These are phyloP conservation scores for Cyclotella sp. DNA, from an alignment of 108 stramenopile genomes.

Conservation along the genomic window DNA sequence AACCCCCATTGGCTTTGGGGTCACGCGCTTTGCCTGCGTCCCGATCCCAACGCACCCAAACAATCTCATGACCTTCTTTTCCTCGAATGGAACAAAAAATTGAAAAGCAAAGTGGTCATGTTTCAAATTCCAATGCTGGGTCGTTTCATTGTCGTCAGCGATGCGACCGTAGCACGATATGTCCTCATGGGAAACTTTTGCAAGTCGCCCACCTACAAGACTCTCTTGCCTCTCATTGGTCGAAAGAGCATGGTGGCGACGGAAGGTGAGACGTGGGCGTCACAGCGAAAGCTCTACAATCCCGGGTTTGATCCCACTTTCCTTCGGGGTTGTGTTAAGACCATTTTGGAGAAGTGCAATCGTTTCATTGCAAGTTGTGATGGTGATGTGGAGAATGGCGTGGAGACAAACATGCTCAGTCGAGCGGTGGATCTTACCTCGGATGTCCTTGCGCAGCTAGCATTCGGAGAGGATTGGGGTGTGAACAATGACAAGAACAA, in stretches of 20 bases:
- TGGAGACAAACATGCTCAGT: slow-evolving; percentile 30
- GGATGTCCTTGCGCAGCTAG: slow-evolving; percentile 46
- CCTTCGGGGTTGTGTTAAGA: slow-evolving; percentile 14
- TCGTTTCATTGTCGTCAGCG: slow-evolving; percentile 33
- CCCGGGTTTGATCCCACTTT: slow-evolving; percentile 46
- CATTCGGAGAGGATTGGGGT: slow-evolving; percentile 54
- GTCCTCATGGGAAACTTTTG: slow-evolving; percentile 15
- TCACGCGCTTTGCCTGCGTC: slow-evolving; percentile 24
- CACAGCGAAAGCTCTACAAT: slow-evolving; percentile 37
- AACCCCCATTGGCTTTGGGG: slow-evolving; percentile 29
- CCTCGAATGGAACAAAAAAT: slow-evolving; percentile 30
- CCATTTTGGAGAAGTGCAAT: slow-evolving; percentile 37
- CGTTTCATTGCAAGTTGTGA: slow-evolving; percentile 38
- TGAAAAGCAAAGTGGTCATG: slow-evolving; percentile 47
- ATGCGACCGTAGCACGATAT: slow-evolving; percentile 36
- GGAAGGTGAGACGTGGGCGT: slow-evolving; percentile 32
- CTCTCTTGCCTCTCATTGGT: slow-evolving; percentile 26
- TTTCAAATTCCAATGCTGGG: slow-evolving; percentile 37
- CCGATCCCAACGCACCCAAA: slow-evolving; percentile 12
- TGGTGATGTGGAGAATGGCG: slow-evolving; percentile 21
- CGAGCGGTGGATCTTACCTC: slow-evolving; percentile 33
- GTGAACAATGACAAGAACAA: not conserved
- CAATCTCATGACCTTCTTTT: slow-evolving; percentile 37
- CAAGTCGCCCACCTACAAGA: slow-evolving; percentile 35
- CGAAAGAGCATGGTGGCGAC: slow-evolving; percentile 30